These are phyloP conservation scores for Cystobasidiaceae sp. DNA, from an alignment of 1,284 basidiomycete genomes.

Conservation along the genomic window DNA sequence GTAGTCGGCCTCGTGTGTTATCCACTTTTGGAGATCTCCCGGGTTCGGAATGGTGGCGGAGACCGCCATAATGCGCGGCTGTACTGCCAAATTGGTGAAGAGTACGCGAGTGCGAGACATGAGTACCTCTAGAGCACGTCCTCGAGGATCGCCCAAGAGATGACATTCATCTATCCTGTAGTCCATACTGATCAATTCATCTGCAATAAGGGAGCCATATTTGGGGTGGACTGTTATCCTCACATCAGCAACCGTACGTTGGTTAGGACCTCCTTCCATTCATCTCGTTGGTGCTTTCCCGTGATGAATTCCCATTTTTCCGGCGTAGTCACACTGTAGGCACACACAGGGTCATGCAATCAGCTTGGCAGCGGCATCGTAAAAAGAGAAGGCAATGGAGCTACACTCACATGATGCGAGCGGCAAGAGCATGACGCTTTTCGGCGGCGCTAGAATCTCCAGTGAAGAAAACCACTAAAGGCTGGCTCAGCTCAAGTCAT, in stretches of 20 bases:
- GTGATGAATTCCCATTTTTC: slow-evolving; percentile 95
- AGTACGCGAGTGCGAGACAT: slow-evolving; percentile 80
- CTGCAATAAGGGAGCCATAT: not conserved
- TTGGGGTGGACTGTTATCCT: not conserved
- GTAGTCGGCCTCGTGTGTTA: slow-evolving; percentile 52
- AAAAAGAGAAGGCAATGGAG: slow-evolving; percentile 55
- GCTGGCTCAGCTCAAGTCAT: slow-evolving; percentile 56
- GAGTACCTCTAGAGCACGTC: slow-evolving; percentile 87
- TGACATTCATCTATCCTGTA: slow-evolving; percentile 85
- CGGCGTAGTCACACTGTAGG: slow-evolving; percentile 65
- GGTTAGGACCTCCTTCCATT: not conserved
- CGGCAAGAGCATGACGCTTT: not conserved
- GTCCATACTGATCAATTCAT: not conserved
- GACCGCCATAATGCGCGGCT: slow-evolving; percentile 50
- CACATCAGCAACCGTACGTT: not conserved
- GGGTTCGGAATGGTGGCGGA: slow-evolving; percentile 94
- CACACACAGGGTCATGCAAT: not conserved
- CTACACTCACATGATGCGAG: not conserved
- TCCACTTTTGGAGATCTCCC: slow-evolving; percentile 81
- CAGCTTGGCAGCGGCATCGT: slow-evolving; percentile 57
- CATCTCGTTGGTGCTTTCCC: slow-evolving; percentile 49
- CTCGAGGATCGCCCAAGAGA: slow-evolving; percentile 78
- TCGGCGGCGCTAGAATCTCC: slow-evolving; percentile 71
- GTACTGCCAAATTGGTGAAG: slow-evolving; percentile 49
- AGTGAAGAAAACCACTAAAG: slow-evolving; percentile 57